These are phyloP conservation scores for Myrmaecium sp. DNA, from an alignment of 2,329 filamentous ascomycete species.

Conservation along the genomic window DNA sequence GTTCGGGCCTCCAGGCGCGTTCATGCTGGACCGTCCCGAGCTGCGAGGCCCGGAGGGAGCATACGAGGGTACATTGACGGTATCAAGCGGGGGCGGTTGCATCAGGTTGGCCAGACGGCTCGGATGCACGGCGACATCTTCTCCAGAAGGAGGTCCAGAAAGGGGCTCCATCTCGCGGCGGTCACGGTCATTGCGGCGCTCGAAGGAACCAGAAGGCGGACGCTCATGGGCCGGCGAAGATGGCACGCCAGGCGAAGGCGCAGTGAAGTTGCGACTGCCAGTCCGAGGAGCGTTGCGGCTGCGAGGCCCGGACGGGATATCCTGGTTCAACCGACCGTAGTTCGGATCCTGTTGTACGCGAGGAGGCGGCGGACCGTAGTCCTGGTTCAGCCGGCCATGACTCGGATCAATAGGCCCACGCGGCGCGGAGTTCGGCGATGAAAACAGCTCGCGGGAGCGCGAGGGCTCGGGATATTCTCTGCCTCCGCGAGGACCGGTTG, in stretches of 20 bases:
- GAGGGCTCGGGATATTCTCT: slow-evolving; percentile 25
- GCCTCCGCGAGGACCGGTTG: slow-evolving; percentile 33
- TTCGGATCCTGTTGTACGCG: slow-evolving; percentile 25
- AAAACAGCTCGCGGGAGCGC: no score
- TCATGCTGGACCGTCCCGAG: slow-evolving; percentile 3
- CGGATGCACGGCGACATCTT: no score
- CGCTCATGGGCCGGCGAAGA: slow-evolving; percentile 10
- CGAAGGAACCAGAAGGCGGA: slow-evolving; percentile 2
- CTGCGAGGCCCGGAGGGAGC: slow-evolving; percentile 19
- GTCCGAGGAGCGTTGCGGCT: slow-evolving; percentile 22
- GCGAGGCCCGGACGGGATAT: slow-evolving; percentile 37
- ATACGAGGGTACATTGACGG: no score
- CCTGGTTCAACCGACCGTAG: slow-evolving; percentile 32
- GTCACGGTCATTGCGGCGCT: no score
- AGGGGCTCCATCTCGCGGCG: no score
- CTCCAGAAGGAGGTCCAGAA: no score
- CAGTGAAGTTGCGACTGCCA: slow-evolving; percentile 21
- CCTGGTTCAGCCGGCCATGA: slow-evolving; percentile 30
- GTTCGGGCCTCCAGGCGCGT: slow-evolving; percentile 7
- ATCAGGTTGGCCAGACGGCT: no score
- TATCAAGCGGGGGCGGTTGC: no score
- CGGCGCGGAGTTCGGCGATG: no score
- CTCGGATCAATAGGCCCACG: slow-evolving; percentile 23
- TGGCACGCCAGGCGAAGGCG: slow-evolving; percentile 10
- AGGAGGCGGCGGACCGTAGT: slow-evolving; percentile 18